phyloP scores from a whole-genome alignment of 2,329 filamentous ascomycete genomes.

The Monilinia aucupariae region DNA sequence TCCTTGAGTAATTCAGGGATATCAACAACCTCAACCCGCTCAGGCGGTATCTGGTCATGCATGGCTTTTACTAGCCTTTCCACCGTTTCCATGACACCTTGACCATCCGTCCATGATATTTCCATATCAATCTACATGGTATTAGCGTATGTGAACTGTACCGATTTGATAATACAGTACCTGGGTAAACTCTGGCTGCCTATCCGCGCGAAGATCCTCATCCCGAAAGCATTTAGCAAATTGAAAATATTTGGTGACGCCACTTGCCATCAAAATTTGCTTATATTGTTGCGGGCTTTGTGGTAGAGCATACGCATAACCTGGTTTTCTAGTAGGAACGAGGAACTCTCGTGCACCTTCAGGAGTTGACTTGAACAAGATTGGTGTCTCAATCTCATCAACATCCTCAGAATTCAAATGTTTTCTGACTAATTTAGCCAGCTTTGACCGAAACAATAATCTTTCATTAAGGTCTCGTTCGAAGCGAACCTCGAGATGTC shows the following conservation, averaged over 20 bases:
- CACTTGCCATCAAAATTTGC: conserved; percentile 92
- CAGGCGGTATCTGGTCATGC: conserved; percentile 18
- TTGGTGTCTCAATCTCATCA: conserved; percentile 74
- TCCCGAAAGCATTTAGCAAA: conserved; percentile 94
- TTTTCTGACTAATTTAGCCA: conserved; percentile 48
- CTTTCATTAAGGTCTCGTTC: conserved; percentile 61
- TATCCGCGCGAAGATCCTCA: conserved; percentile 84
- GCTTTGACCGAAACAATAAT: conserved; percentile 61
- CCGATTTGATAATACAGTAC: conserved; percentile 38
- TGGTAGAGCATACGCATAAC: conserved; percentile 80
- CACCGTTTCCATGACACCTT: conserved; percentile 57
- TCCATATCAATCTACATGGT: conserved; percentile 73
- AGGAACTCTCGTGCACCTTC: conserved; percentile 94
- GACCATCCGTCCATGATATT: conserved; percentile 74
- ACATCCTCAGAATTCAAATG: conserved; percentile 24
- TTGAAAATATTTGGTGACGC: conserved; percentile 78
- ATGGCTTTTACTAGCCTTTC: conserved; percentile 29
- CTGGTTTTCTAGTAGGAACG: conserved; percentile 74
- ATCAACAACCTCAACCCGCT: neutral
- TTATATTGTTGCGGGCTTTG: conserved; percentile 99
- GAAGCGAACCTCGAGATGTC: conserved; percentile 81
- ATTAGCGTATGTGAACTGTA: conserved; percentile 15
- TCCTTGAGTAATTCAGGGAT: conserved; percentile 2
- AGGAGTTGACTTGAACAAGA: conserved; percentile 95
- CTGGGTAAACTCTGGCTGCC: conserved; percentile 96